Evolutionary conservation across 2,329 filamentous ascomycete genomes (phyloP), one percentile per base, ranked within the genome.

Genomic region (Aspergillus carbonarius): DNA sequence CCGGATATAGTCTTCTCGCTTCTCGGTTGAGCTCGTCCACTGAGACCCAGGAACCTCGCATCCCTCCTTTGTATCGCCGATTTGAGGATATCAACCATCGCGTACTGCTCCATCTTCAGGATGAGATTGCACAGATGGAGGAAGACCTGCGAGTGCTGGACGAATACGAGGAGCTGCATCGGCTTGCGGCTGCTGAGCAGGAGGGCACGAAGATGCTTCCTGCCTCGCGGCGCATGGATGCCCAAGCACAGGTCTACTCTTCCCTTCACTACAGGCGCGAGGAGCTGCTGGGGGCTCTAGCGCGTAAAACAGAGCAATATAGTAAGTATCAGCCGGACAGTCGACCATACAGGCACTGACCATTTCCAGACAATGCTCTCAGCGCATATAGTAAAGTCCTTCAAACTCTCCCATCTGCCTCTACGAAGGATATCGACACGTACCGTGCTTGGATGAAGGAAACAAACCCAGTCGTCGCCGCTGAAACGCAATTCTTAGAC

Each of bases 71-170:
- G 59, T 96, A 96, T 72, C 86, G 93, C 44, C 88, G 88, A 57
- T 97, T 97, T 68, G 88, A 91, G 70, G 83, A 85, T 10, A 78
- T 96, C 17, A 93, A 95, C 67, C 92, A 96, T 71, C 87, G 93
- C 2, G 78, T 96, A 2, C 78, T 97, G 2, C 80, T 96, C 0
- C 88, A 95, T 62, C 81, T 96, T 15, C 93, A 96, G 73, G 92
- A 96, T 69, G 91, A 96, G 72, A 85, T 96, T 17, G 81, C 82
- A 30, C 89, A 93, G 66, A 79, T 96, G 37, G 92, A 96, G 74
- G 88, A 92, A 67, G 86, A 93, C 58, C 82, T 97, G 1, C 83
- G 85, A 17, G 79, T 81, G 0, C 75, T 95, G 1, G 93, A 96
- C 57, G 81, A 85, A 61, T 78, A 79, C 42, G 81, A 85, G 52